These are phyloP conservation scores for Puya raimondii DNA, from an alignment of 176 grass and related monocot genomes.

Conservation along the genomic window DNA sequence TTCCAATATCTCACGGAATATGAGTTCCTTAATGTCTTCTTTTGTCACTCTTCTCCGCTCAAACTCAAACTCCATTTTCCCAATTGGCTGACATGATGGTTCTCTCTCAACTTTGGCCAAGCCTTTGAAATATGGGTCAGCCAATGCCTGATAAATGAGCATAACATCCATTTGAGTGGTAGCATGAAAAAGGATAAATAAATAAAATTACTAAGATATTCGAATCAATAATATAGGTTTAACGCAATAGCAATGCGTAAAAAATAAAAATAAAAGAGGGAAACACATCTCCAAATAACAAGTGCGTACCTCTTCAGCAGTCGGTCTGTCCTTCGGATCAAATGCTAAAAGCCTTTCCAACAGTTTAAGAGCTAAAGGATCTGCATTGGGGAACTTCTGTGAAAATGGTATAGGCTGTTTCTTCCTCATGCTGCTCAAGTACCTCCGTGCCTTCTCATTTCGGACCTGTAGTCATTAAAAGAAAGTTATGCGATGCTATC, in stretches of 20 bases:
- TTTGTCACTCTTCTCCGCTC: slow-evolving; percentile 90
- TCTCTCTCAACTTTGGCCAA: slow-evolving; percentile 86
- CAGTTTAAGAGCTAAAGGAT: slow-evolving; percentile 77
- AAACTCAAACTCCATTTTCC: slow-evolving; percentile 98
- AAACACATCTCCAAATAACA: not conserved
- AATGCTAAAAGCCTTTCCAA: slow-evolving; percentile 89
- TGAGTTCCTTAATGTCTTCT: slow-evolving; percentile 91
- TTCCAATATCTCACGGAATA: slow-evolving; percentile 92
- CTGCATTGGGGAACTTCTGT: slow-evolving; percentile 81
- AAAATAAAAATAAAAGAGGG: slow-evolving; percentile 1
- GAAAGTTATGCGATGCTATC: not conserved
- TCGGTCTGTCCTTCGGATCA: slow-evolving; percentile 90
- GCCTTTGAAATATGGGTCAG: slow-evolving; percentile 92
- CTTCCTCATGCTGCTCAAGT: slow-evolving; percentile 90
- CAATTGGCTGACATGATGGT: slow-evolving; percentile 86
- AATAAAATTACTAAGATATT: slow-evolving; percentile 11
- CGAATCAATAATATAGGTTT: not conserved
- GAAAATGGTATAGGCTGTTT: slow-evolving; percentile 77
- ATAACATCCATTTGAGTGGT: not conserved
- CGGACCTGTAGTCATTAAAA: slow-evolving; percentile 44
- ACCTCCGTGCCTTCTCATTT: slow-evolving; percentile 98
- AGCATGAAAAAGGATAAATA: slow-evolving; percentile 5
- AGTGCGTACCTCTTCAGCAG: slow-evolving; percentile 65
- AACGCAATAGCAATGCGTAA: not conserved
- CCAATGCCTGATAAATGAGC: slow-evolving; percentile 49